Evolutionary conservation across 2,329 filamentous ascomycete genomes (phyloP).

Genomic region (Penicillium glabrum): DNA sequence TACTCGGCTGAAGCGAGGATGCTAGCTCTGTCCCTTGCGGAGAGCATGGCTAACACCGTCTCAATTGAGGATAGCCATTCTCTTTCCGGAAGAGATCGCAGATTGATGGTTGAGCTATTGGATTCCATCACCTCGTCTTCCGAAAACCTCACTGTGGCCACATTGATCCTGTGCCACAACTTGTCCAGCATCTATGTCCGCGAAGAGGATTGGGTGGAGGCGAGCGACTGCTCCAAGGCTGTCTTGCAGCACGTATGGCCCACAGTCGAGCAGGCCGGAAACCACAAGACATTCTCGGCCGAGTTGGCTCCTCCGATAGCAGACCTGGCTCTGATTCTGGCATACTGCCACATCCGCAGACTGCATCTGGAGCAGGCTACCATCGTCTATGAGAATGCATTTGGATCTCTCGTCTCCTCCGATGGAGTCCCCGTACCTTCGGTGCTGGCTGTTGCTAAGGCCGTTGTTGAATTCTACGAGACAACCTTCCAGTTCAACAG

Average conservation of each 20-base stretch:
- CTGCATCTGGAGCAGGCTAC: constrained; percentile 31
- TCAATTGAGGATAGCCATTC: constrained; percentile 21
- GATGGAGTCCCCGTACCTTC: constrained; percentile 33
- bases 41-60: constrained; percentile 24
- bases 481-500: constrained; percentile 38
- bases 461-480: constrained; percentile 38
- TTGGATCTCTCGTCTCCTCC: constrained; percentile 31
- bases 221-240: constrained; percentile 28
- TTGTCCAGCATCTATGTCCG: constrained; percentile 32
- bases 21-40: constrained; percentile 30
- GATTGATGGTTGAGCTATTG: constrained; percentile 31
- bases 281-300: constrained; percentile 28
- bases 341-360: constrained; percentile 35
- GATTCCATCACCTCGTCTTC: constrained; percentile 33
- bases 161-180: constrained; percentile 32
- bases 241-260: constrained; percentile 36
- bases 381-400: constrained; percentile 34
- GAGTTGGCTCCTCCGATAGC: constrained; percentile 33
- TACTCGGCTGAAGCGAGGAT: constrained; percentile 30
- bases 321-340: constrained; percentile 33
- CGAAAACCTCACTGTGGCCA: constrained; percentile 23
- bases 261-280: constrained; percentile 28
- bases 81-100: constrained; percentile 27
- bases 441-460: constrained; percentile 33
- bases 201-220: constrained; percentile 32